phyloP scores from a whole-genome alignment of 768 basidiomycete genomes.

The Leccinum boreale region DNA sequence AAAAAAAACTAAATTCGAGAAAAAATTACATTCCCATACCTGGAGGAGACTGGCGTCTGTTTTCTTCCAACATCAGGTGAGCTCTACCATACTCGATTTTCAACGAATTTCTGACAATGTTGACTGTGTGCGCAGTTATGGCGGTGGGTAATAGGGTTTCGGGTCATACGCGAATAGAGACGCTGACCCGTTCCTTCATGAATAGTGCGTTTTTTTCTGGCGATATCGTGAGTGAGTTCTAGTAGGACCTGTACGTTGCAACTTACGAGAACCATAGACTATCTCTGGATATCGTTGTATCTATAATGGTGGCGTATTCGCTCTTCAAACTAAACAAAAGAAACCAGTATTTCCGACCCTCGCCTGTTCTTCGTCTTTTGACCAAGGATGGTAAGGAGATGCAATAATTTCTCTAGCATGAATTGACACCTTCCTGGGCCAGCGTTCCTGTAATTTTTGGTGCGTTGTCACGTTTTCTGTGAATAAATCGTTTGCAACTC shows the following conservation, averaged over 20 bases:
- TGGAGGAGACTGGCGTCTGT: neutral
- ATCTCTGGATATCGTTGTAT: neutral
- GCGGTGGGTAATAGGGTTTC: neutral
- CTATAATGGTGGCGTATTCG: conserved; percentile 1
- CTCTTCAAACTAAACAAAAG: neutral
- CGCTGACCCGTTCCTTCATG: neutral
- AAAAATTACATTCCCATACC: neutral
- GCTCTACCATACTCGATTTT: neutral
- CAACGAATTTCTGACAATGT: neutral
- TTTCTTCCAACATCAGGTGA: neutral
- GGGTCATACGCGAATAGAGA: too few species aligned
- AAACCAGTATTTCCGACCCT: neutral
- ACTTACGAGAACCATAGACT: neutral
- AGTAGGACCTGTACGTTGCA: too few species aligned
- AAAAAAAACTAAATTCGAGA: neutral
- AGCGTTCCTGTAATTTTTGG: neutral
- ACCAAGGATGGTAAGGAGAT: conserved; percentile 9
- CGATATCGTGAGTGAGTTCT: neutral
- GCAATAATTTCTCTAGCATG: neutral
- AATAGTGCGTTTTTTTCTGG: neutral
- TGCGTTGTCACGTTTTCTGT: neutral
- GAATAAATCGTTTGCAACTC: neutral
- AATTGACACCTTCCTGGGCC: neutral
- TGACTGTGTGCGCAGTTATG: neutral
- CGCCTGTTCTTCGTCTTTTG: neutral